Evolutionary conservation across 2,329 filamentous ascomycete genomes (phyloP).

Genomic region (Trichoderma sp.): DNA sequence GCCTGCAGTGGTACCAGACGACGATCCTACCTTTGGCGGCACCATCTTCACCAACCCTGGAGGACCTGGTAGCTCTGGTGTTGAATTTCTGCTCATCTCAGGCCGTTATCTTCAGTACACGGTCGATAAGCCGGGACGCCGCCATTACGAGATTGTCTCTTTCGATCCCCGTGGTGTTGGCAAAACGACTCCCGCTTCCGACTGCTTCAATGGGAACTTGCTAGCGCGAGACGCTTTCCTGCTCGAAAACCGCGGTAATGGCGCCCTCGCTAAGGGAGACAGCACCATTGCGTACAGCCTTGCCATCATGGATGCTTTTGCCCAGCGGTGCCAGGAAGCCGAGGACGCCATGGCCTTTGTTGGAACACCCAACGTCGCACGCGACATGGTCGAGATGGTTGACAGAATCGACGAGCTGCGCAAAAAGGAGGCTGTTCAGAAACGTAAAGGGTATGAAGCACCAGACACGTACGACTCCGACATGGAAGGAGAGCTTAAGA

Average conservation of each 20-base stretch:
- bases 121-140: constrained; percentile 28
- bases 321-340: constrained; percentile 28
- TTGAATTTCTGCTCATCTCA: constrained; percentile 27
- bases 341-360: constrained; percentile 35
- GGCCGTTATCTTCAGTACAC: constrained; percentile 33
- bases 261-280: constrained; percentile 25
- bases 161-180: constrained; percentile 46
- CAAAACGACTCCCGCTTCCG: constrained; percentile 35
- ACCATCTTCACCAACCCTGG: constrained; percentile 45
- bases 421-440: constrained; percentile 13
- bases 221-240: constrained; percentile 31
- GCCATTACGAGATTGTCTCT: constrained; percentile 41
- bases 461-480: neutral
- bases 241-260: constrained; percentile 33
- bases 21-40: constrained; percentile 41
- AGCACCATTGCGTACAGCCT: constrained; percentile 28
- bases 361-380: constrained; percentile 38
- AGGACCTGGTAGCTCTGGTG: constrained; percentile 43
- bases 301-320: constrained; percentile 29
- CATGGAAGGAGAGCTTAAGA: constrained; percentile 19
- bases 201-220: constrained; percentile 37
- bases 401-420: constrained; percentile 39
- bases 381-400: constrained; percentile 46
- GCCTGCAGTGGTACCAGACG: constrained; percentile 38
- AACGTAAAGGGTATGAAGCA: neutral